Evolutionary conservation across 1,139 yeast species (phyloP), one percentile per base, ranked within the genome.

Genomic region (Nakaseomyces bracarensis): DNA sequence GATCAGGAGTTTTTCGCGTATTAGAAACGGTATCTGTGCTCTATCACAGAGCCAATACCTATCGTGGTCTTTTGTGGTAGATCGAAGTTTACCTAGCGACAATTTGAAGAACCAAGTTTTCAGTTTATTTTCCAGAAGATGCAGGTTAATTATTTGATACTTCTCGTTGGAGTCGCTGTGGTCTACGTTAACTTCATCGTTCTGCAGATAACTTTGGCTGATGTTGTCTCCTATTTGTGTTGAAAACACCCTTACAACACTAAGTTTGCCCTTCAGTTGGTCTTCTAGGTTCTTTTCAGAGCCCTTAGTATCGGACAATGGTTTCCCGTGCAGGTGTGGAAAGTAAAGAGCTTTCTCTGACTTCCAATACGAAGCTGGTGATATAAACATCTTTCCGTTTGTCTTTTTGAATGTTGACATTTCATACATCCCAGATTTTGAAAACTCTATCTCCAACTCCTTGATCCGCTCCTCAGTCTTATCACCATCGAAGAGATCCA

Each of bases 401-500:
- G 93, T 83, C 52, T 81, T 81, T 41, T 82, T 70, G 59, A 79
- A 89, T 1, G 84, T 79, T 55, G 84, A 82, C 51, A 86, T 72
- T 52, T 87, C 95, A 53, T 82, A 81, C 69, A 86, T 79, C 20
- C 93, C 87, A n/a, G 95, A 83, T 55, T 82, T 85, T 29, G 84
- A 77, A 50, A 87, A 74, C 60, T 87, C 96, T 46, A 77, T 73
- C 54, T 84, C 87, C 46, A 84, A 65, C 47, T 70, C 86, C 63
- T 61, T 74, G 51, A 69, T 79, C 71, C 67, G 73, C 64, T 44
- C 72, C 65, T 61, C 72, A 69, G 67, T 68, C 65, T 72, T 70
- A 13, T 68, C 71, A 29, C 69, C 65, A 47, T 74, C 71, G 50
- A 70, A 61, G 54, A 75, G 60, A 45, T 74, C 79, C 23, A 59